Percentiles rank a stretch among this genome's conserved stretches.
phyloP scores from a whole-genome alignment of 306 rosid genomes.

The Quercus variabilis region DNA sequence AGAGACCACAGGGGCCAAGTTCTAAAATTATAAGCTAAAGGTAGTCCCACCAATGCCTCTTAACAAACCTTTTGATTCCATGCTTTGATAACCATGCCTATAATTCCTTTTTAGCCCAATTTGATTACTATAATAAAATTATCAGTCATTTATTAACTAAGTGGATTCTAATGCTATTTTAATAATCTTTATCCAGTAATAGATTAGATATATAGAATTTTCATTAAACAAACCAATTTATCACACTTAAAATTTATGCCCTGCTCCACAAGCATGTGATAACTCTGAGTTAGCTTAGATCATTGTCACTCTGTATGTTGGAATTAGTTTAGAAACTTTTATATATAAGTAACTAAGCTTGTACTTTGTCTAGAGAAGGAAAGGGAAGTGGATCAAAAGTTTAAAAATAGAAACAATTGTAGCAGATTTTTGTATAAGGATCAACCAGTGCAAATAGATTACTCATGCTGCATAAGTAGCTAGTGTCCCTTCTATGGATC shows the following conservation, averaged over 20 bases:
- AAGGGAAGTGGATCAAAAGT: too few species aligned
- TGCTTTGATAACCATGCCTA: neutral
- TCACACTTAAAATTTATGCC: neutral
- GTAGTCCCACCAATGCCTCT: neutral
- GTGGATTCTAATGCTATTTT: neutral
- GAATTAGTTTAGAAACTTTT: neutral
- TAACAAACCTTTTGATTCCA: neutral
- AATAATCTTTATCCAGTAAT: too few species aligned
- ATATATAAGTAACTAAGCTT: neutral
- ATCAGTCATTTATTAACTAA: neutral
- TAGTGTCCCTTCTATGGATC: neutral
- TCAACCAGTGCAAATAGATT: neutral
- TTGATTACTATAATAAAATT: neutral
- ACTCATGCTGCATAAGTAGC: neutral
- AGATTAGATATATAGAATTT: too few species aligned
- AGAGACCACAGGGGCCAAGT: neutral
- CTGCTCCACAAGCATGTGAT: neutral
- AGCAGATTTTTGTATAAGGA: neutral
- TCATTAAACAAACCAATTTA: neutral
- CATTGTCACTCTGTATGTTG: neutral
- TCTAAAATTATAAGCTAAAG: neutral
- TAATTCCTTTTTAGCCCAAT: conserved; percentile 9
- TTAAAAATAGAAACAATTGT: neutral
- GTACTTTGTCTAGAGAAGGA: neutral
- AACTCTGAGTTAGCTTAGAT: neutral